Conservation (phyloP, 805 yeast species). For the Wickerhamiella kurtzmanii region DNA sequence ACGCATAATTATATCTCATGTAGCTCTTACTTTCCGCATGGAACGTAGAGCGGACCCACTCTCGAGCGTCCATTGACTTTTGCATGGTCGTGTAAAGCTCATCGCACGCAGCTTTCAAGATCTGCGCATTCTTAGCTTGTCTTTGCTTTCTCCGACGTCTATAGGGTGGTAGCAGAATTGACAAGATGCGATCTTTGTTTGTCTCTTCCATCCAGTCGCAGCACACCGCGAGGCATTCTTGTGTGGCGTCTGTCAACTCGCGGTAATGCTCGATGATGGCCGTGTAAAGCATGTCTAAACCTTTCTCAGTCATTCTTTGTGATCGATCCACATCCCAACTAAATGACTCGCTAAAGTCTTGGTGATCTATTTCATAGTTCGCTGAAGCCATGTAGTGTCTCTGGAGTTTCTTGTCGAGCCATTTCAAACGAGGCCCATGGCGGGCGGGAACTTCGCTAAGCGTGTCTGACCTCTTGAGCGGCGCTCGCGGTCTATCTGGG, state of each 20-base stretch:
- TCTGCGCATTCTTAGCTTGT: background rate
- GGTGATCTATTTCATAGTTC: background rate
- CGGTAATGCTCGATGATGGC: background rate
- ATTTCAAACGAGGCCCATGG: background rate
- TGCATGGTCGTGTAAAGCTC: no score
- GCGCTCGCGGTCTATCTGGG: no score
- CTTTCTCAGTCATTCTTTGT: conserved; percentile 5
- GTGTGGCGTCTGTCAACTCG: background rate
- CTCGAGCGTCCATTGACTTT: background rate
- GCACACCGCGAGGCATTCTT: background rate
- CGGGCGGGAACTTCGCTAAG: background rate
- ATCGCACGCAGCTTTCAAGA: no score
- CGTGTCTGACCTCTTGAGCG: background rate
- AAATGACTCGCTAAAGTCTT: background rate
- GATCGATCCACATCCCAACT: background rate
- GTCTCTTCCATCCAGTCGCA: background rate
- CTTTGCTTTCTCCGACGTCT: background rate
- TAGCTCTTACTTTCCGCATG: background rate
- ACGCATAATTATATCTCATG: background rate
- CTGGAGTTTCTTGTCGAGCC: background rate
- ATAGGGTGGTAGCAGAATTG: background rate
- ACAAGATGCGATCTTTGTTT: background rate
- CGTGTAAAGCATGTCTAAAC: conserved; percentile 9
- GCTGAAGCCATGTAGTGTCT: background rate
- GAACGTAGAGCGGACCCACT: background rate